A percentile compares a stretch with the other conserved stretches of the same genome.
These are phyloP conservation scores for Cryptococcus amylolentus DNA, from an alignment of 1,284 basidiomycete species.

Conservation along the genomic window DNA sequence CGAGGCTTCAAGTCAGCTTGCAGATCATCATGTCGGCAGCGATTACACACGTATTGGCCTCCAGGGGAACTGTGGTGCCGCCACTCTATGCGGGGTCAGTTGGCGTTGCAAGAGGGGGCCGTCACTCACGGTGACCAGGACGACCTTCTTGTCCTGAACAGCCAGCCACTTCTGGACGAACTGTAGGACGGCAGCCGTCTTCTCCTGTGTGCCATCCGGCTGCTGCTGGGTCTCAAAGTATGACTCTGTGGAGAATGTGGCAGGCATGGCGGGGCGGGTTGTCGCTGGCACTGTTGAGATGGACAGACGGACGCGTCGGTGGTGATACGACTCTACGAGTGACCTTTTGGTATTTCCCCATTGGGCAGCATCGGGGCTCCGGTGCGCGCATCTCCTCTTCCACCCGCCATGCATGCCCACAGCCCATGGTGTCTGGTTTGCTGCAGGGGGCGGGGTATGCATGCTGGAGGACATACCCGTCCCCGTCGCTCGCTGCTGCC, in stretches of 20 bases:
- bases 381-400: no score
- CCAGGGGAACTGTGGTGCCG: constrained; percentile 89
- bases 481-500: no score
- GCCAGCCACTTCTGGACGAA: constrained; percentile 70
- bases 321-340: no score
- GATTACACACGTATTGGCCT: constrained; percentile 85
- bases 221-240: constrained; percentile 82
- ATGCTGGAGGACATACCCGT: no score
- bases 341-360: no score
- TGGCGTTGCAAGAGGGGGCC: not conserved
- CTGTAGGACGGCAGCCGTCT: constrained; percentile 60
- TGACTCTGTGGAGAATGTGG: constrained; percentile 69
- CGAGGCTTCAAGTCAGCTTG: constrained; percentile 14
- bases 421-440: no score
- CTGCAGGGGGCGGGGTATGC: no score
- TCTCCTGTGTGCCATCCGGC: constrained; percentile 65
- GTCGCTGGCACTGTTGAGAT: not conserved
- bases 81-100: constrained; percentile 63
- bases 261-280: not conserved
- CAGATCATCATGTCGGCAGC: not conserved
- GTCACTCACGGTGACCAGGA: constrained; percentile 81
- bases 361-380: no score
- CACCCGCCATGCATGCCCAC: no score
- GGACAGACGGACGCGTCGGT: no score
- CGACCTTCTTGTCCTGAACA: constrained; percentile 67